These are phyloP conservation scores for Trichoderma erinaceum DNA, from an alignment of 495 filamentous ascomycete genomes.

Conservation along the genomic window DNA sequence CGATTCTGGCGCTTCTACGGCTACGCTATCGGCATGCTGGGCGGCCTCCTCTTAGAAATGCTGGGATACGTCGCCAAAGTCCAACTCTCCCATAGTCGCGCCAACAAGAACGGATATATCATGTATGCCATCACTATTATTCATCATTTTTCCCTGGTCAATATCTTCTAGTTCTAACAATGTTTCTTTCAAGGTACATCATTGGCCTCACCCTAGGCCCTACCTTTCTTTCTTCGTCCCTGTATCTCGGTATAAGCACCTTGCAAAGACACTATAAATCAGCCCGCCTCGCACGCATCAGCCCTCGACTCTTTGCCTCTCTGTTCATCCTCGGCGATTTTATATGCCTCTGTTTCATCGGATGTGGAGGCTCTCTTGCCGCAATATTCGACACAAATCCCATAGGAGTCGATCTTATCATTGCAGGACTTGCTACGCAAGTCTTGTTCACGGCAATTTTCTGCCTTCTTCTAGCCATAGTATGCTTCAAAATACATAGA, in stretches of 20 bases:
- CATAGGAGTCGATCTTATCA: background rate
- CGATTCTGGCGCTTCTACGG: background rate
- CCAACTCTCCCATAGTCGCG: background rate
- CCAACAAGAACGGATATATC: constrained; percentile 5
- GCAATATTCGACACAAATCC: background rate
- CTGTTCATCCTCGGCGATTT: background rate
- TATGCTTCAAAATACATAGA: background rate
- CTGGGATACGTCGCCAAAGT: background rate
- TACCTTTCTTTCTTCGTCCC: background rate
- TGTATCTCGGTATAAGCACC: background rate
- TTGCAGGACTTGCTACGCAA: background rate
- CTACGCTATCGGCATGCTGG: background rate
- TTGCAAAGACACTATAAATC: background rate
- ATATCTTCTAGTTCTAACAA: background rate
- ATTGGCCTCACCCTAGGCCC: constrained; percentile 3
- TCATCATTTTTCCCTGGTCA: background rate
- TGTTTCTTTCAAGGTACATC: background rate
- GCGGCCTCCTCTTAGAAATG: background rate
- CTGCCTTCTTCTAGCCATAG: background rate
- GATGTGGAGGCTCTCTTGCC: background rate
- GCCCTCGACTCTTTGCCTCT: background rate
- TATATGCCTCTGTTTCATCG: background rate
- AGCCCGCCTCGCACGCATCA: background rate
- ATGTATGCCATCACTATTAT: background rate
- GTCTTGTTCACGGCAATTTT: background rate